Evolutionary conservation across 73 alveolate species (phyloP), one percentile per base, ranked within the genome.

Genomic region (Paramecium primaurelia): DNA sequence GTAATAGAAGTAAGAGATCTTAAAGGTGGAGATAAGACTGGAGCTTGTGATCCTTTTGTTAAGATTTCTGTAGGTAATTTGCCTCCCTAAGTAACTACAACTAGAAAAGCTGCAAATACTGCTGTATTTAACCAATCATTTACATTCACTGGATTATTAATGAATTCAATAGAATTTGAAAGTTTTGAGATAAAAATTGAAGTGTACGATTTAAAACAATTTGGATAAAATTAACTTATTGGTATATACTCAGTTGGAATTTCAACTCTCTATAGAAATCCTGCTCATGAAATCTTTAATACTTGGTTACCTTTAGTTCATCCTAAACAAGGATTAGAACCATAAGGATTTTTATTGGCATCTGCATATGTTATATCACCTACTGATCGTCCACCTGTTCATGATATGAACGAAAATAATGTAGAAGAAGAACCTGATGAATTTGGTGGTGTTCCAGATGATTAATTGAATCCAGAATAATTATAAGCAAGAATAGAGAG

Each of bases 351-450:
- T 80, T 95, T 97, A 16, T 92, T 89, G 45, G 94, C 97, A 32
- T 93, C 97, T 8, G 95, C 98, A 75, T 97, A 93, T 90, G 97
- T 97, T 75, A 96, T 97, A 3, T 98, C 99, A 0, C 98, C 98
- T 4, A 96, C 96, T n/a, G 99, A 97, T 87, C 89, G 96, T 38
- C 99, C 98, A 10, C 99, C 99, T 3, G 99, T 96, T 42, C 99
- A 97, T 95, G 98, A 95, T 60, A 93, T 89, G 71, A 97, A 96
- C 25, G 97, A 96, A 16, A 96, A 96, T 16, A 96, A 95, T 49
- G 98, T 86, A 36, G 96, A 95, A 28, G 94, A 96, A 30, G 98
- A 95, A 44, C 98, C 95, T 44, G 98, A 95, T 26, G 94, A 93
- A 25, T 51, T 92, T 20, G 96, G 89, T 3, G 98, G 95, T 20